Evolutionary conservation across 768 basidiomycete genomes (phyloP).

Genomic region (Suillus subaureus): DNA sequence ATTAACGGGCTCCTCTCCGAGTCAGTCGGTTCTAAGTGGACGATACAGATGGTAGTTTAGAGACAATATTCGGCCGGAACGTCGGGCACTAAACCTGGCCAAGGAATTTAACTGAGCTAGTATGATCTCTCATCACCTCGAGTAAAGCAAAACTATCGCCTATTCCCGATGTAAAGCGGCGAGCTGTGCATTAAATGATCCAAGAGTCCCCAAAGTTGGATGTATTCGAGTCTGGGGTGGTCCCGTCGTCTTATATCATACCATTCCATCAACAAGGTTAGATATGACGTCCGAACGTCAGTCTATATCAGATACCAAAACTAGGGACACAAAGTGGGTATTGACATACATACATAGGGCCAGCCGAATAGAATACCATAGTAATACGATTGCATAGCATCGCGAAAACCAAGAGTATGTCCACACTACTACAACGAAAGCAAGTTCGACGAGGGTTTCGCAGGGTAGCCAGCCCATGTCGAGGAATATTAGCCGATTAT

Average conservation of each 20-base stretch:
- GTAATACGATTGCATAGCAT: constrained; percentile 4
- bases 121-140: background rate
- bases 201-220: too few relatives aligned
- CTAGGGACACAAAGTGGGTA: constrained; percentile 1
- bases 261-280: background rate
- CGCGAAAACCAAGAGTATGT: constrained; percentile 6
- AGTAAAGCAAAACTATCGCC: too few relatives aligned
- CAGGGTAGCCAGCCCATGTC: constrained; percentile 15
- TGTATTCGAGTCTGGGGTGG: background rate
- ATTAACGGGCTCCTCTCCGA: background rate
- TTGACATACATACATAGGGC: constrained; percentile 27
- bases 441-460: constrained; percentile 10
- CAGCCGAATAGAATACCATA: constrained; percentile 24
- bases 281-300: background rate
- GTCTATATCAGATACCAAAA: background rate
- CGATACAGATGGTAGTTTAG: background rate
- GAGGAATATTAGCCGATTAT: constrained; percentile 31
- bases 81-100: background rate
- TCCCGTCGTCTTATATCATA: background rate
- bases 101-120: background rate
- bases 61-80: background rate
- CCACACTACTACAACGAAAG: constrained; percentile 17
- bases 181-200: background rate
- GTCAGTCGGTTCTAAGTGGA: background rate
- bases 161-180: background rate